These are phyloP conservation scores for Eucalyptus marginata DNA, from an alignment of 345 rosid genomes.

Conservation along the genomic window DNA sequence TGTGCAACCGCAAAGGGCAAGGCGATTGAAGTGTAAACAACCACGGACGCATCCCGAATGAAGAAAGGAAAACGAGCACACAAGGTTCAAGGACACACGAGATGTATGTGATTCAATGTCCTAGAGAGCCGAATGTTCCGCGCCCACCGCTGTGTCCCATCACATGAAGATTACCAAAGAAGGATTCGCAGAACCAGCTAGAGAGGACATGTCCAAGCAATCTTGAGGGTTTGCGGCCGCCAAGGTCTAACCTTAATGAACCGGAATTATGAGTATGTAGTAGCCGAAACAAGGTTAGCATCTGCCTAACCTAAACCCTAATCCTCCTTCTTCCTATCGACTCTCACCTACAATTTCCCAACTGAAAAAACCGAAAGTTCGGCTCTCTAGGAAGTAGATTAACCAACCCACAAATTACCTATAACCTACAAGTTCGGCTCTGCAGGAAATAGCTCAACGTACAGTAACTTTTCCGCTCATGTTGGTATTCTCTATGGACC, in stretches of 20 bases:
- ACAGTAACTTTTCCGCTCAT: neutral
- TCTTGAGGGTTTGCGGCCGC: neutral
- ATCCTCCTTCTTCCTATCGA: neutral
- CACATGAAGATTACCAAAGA: neutral
- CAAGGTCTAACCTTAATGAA: neutral
- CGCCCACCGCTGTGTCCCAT: neutral
- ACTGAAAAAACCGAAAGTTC: neutral
- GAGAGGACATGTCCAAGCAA: neutral
- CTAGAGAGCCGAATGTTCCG: neutral
- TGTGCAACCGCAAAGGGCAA: neutral
- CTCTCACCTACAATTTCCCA: neutral
- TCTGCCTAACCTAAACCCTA: neutral
- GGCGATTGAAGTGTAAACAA: neutral
- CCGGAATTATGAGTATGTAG: neutral
- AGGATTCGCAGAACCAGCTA: neutral
- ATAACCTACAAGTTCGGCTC: neutral
- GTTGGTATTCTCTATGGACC: neutral
- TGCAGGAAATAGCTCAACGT: neutral
- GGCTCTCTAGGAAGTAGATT: neutral
- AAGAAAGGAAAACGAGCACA: neutral
- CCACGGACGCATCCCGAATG: neutral
- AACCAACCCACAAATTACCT: neutral
- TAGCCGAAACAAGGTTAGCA: neutral
- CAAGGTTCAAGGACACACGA: neutral
- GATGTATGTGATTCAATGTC: neutral